Evolutionary conservation across 352 stramenopile species (phyloP).

Genomic region (Phytophthora tubulina): DNA sequence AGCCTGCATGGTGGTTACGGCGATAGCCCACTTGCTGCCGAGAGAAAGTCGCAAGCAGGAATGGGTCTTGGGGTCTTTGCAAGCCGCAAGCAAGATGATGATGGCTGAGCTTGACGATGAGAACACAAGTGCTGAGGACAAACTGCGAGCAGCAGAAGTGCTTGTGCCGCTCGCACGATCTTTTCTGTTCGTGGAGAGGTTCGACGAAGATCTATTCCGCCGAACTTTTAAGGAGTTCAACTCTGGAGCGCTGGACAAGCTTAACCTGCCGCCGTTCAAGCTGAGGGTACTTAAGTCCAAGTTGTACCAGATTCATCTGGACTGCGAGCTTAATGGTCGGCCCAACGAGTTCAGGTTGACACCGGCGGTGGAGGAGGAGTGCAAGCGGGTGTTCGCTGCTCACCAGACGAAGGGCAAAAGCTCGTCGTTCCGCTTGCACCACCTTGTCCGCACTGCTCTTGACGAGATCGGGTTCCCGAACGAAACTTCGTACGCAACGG

Average conservation of each 20-base stretch:
- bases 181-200: slow-evolving; percentile 63
- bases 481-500: slow-evolving; percentile 38
- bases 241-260: slow-evolving; percentile 49
- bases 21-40: slow-evolving; percentile 56
- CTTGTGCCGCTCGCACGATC: slow-evolving; percentile 60
- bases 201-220: slow-evolving; percentile 61
- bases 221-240: slow-evolving; percentile 57
- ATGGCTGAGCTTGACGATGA: slow-evolving; percentile 38
- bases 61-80: slow-evolving; percentile 62
- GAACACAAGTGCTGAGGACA: slow-evolving; percentile 35
- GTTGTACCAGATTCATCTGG: slow-evolving; percentile 75
- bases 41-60: slow-evolving; percentile 59
- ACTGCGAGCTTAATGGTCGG: slow-evolving; percentile 55
- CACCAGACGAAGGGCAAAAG: slow-evolving; percentile 64
- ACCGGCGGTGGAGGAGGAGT: slow-evolving; percentile 42
- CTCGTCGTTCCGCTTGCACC: slow-evolving; percentile 65
- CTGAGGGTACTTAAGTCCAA: slow-evolving; percentile 52
- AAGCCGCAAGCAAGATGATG: slow-evolving; percentile 46
- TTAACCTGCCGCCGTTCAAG: slow-evolving; percentile 44
- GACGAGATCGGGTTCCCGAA: slow-evolving; percentile 63
- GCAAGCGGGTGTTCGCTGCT: slow-evolving; percentile 52
- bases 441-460: slow-evolving; percentile 65
- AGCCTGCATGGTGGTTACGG: slow-evolving; percentile 60
- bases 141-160: slow-evolving; percentile 37
- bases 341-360: slow-evolving; percentile 47